These are phyloP conservation scores for Ascochyta pisi DNA, from an alignment of 2,329 filamentous ascomycete genomes.

Conservation along the genomic window DNA sequence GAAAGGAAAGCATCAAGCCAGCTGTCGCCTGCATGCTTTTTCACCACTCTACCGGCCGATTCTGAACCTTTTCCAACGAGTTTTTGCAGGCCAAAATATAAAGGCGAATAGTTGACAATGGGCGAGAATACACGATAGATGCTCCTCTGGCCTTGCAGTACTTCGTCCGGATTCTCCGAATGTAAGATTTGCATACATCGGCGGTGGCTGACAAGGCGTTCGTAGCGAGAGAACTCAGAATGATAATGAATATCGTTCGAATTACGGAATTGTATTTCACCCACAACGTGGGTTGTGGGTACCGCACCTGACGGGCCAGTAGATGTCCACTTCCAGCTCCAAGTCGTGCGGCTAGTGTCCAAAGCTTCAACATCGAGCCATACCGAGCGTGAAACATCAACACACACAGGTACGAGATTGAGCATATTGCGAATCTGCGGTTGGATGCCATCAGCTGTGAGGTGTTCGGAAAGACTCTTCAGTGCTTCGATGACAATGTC, in stretches of 20 bases:
- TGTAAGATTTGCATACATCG: slow-evolving; percentile 38
- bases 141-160: slow-evolving; percentile 41
- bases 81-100: slow-evolving; percentile 42
- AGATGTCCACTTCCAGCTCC: slow-evolving; percentile 40
- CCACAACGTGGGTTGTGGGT: slow-evolving; percentile 31
- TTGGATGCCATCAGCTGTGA: background rate
- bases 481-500: slow-evolving; percentile 46
- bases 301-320: slow-evolving; percentile 7
- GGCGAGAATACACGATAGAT: slow-evolving; percentile 50
- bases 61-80: slow-evolving; percentile 17
- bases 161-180: slow-evolving; percentile 37
- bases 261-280: slow-evolving; percentile 31
- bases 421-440: slow-evolving; percentile 12
- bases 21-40: slow-evolving; percentile 24
- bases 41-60: slow-evolving; percentile 22
- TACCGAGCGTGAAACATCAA: slow-evolving; percentile 41
- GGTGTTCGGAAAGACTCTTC: slow-evolving; percentile 38
- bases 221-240: slow-evolving; percentile 38
- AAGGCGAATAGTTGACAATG: slow-evolving; percentile 45
- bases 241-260: slow-evolving; percentile 20
- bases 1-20: slow-evolving; percentile 37
- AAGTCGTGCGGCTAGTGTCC: slow-evolving; percentile 21
- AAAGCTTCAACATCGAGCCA: slow-evolving; percentile 36
- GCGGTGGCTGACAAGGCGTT: slow-evolving; percentile 40
- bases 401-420: slow-evolving; percentile 24